These are phyloP conservation scores for Globisporangium ultimum DNA, from an alignment of 352 stramenopile genomes.

Conservation along the genomic window DNA sequence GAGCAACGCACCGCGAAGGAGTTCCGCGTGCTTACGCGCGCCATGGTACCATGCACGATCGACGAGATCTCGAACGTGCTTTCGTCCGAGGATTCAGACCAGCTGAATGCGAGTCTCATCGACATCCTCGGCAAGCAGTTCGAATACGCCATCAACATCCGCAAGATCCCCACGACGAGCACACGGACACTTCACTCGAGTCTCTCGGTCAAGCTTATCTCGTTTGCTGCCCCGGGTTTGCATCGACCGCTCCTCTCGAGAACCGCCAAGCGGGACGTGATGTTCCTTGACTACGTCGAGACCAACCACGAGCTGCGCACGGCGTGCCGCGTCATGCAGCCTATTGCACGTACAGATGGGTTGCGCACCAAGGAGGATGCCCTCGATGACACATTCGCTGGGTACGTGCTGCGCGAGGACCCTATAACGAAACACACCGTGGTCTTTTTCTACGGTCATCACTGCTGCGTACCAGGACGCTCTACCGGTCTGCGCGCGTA, in stretches of 20 bases:
- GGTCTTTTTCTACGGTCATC: conserved; percentile 17
- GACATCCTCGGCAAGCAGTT: conserved; percentile 23
- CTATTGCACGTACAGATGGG: conserved; percentile 9
- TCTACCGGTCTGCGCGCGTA: not conserved
- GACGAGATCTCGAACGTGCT: conserved; percentile 20
- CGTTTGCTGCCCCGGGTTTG: conserved; percentile 13
- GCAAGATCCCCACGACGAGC: conserved; percentile 9
- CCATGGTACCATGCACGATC: conserved; percentile 19
- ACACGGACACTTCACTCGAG: conserved; percentile 2
- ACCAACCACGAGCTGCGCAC: conserved; percentile 10
- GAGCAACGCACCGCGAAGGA: conserved; percentile 8
- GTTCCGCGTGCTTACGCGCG: conserved; percentile 20
- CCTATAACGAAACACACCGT: conserved; percentile 16
- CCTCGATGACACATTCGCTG: conserved; percentile 13
- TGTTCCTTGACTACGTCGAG: conserved; percentile 25
- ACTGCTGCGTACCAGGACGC: not conserved
- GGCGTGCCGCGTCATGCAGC: conserved; percentile 13
- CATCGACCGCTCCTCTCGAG: no score
- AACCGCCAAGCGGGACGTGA: conserved; percentile 10
- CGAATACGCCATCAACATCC: conserved; percentile 24
- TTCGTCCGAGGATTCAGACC: conserved; percentile 21
- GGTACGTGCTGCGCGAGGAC: conserved; percentile 25
- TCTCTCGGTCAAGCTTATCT: conserved; percentile 25
- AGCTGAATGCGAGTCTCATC: conserved; percentile 26
- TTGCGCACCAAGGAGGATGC: not conserved